Conservation (phyloP, 305 asterid species). For the Nicotiana rustica region DNA sequence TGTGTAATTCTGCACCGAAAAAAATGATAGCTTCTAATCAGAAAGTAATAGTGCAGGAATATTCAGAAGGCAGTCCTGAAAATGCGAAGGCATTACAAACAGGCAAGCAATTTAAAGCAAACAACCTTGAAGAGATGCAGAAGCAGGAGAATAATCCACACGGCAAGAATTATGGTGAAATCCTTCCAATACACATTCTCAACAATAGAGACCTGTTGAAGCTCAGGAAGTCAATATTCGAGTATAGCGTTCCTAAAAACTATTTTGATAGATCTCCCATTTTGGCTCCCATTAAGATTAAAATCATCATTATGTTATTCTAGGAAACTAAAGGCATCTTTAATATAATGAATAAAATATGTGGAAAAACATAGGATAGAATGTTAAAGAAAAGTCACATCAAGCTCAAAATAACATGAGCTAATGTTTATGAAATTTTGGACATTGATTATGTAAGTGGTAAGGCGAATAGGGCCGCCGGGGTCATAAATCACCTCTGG, state of each 20-base stretch:
- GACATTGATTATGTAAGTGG: neutral
- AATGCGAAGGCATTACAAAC: neutral
- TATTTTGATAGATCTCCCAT: constrained; percentile 6
- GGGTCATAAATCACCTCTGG: constrained; percentile 49
- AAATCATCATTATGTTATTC: neutral
- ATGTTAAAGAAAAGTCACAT: neutral
- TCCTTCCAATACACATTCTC: constrained; percentile 73
- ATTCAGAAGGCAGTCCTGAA: neutral
- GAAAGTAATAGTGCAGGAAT: neutral
- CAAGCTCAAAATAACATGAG: neutral
- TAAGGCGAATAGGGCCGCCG: neutral
- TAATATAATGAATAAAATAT: neutral
- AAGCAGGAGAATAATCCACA: constrained; percentile 60
- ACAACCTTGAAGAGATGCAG: constrained; percentile 69
- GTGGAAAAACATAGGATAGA: neutral
- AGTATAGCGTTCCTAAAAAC: neutral
- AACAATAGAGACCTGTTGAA: constrained; percentile 56
- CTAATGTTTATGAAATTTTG: neutral
- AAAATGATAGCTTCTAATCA: constrained; percentile 2
- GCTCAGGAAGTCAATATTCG: constrained; percentile 19
- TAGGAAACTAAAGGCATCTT: neutral
- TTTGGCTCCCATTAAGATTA: neutral
- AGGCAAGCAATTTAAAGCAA: neutral
- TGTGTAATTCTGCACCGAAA: constrained; percentile 56
- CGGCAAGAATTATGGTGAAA: constrained; percentile 55